Evolutionary conservation across 2,329 filamentous ascomycete genomes (phyloP).

Genomic region (Sordariomycetes sp.): DNA sequence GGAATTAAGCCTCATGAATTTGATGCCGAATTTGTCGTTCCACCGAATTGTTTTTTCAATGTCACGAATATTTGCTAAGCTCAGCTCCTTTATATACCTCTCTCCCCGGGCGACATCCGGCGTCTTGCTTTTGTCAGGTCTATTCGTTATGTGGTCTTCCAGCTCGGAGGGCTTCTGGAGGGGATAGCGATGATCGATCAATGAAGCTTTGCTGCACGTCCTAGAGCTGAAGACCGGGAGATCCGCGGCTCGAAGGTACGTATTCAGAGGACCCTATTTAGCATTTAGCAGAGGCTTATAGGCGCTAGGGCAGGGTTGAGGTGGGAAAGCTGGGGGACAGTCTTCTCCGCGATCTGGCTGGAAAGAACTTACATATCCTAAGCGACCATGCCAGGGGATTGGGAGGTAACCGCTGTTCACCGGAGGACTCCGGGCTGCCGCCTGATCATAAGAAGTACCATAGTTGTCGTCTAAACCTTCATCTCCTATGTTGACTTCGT

Average conservation of each 20-base stretch:
- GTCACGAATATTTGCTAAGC: slow-evolving; percentile 73
- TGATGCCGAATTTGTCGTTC: slow-evolving; percentile 89
- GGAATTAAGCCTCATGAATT: slow-evolving; percentile 82
- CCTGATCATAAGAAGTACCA: too few species aligned
- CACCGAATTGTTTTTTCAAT: slow-evolving; percentile 78
- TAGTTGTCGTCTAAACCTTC: too few species aligned
- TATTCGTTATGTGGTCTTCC: slow-evolving; percentile 75
- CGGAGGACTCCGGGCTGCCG: too few species aligned
- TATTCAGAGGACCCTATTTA: slow-evolving; percentile 75
- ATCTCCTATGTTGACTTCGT: too few species aligned
- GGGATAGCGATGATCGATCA: slow-evolving; percentile 79
- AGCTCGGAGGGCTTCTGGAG: slow-evolving; percentile 64
- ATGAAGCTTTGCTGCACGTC: slow-evolving; percentile 83
- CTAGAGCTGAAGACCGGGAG: slow-evolving; percentile 83
- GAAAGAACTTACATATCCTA: slow-evolving; percentile 64
- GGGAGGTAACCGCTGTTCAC: slow-evolving; percentile 78
- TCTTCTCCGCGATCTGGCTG: too few species aligned
- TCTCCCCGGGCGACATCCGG: slow-evolving; percentile 57
- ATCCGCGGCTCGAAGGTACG: slow-evolving; percentile 72
- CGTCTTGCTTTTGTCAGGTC: slow-evolving; percentile 64
- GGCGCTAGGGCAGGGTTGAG: too few species aligned
- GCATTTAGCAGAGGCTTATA: slow-evolving; percentile 4
- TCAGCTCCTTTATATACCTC: slow-evolving; percentile 64
- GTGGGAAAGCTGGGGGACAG: background rate
- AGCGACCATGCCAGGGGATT: slow-evolving; percentile 77